Evolutionary conservation across 2,329 filamentous ascomycete species (phyloP), one percentile per base, ranked within the genome.

Genomic region (Cadophora gregata): DNA sequence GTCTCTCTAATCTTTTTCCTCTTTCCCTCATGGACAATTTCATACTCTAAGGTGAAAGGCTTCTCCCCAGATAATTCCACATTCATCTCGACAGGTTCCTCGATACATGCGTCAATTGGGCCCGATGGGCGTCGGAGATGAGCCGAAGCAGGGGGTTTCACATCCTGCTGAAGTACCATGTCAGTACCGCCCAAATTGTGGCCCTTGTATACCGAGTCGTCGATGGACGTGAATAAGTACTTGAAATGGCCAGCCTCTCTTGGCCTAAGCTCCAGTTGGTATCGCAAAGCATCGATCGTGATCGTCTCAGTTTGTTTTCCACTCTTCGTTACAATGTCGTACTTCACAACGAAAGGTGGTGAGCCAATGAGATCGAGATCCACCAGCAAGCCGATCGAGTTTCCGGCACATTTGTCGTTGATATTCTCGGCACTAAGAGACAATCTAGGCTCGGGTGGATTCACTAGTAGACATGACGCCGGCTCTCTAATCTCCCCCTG

Each of bases 351-450:
- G 80, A 99, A 99, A 1, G 95, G 95, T 55, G 96, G 95, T 0
- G 93, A 97, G 68, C 96, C 96, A 31, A 95, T 91, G 47, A 99
- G 84, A 76, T 98, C 93, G 59, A 99, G 81, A 75, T 96, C 91
- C 50, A 99, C 92, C 12, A 91, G 87, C 63, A 99, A 85, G 48
- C 96, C 96, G 69, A 99, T 92, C 0, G 96, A 93, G 75, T 93
- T 97, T 58, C 94, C 93, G 42, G 94, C 95, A 77, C 96, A 99
- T 77, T 96, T 97, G 78, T 99, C 96, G 62, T 93, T 91, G 51
- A 99, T 93, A 69, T 93, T 90, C 73, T 97, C 91, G 7, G 88
- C 85, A 36, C 85, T 86, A 59, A 99, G 82, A 4, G 87, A 83
- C 66, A 99, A 78, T 64, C 90, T 88, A 10, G 96, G 96, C 79